Conservation (phyloP, 108 stramenopile species). For the Nitzschia palea region DNA sequence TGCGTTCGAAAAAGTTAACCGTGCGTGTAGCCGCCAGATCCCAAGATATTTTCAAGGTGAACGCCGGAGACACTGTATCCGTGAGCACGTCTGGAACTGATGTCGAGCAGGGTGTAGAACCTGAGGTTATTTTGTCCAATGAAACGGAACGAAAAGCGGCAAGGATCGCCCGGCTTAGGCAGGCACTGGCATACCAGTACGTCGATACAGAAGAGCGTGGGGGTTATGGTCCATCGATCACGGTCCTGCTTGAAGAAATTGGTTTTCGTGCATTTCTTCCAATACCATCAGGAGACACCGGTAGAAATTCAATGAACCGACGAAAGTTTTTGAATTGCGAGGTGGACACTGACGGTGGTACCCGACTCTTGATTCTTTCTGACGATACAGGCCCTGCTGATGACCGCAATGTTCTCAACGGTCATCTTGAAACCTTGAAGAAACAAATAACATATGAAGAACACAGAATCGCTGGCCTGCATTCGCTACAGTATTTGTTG, state of each 20-base stretch:
- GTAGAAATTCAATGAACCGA: background rate
- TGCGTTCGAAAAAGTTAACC: constrained; percentile 78
- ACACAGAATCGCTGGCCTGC: constrained; percentile 25
- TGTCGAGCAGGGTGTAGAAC: background rate
- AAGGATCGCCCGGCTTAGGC: constrained; percentile 19
- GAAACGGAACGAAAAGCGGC: constrained; percentile 18
- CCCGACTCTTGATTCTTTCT: constrained; percentile 75
- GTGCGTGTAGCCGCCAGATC: constrained; percentile 58
- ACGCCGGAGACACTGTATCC: background rate
- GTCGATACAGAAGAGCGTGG: constrained; percentile 77
- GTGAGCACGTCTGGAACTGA: background rate
- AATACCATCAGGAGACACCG: constrained; percentile 35
- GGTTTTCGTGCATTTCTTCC: constrained; percentile 70
- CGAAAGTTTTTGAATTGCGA: constrained; percentile 51
- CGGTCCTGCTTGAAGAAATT: constrained; percentile 85
- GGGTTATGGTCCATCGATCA: constrained; percentile 62
- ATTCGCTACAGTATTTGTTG: constrained; percentile 23
- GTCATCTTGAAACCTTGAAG: constrained; percentile 51
- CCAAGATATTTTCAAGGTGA: constrained; percentile 18
- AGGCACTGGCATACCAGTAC: constrained; percentile 48
- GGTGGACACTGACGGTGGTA: constrained; percentile 83
- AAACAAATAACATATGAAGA: constrained; percentile 50
- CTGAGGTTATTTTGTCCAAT: background rate
- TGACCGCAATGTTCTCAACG: constrained; percentile 40
- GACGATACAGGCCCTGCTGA: constrained; percentile 44